Evolutionary conservation across 768 basidiomycete genomes (phyloP).

Genomic region (Leccinum pellstonianum): DNA sequence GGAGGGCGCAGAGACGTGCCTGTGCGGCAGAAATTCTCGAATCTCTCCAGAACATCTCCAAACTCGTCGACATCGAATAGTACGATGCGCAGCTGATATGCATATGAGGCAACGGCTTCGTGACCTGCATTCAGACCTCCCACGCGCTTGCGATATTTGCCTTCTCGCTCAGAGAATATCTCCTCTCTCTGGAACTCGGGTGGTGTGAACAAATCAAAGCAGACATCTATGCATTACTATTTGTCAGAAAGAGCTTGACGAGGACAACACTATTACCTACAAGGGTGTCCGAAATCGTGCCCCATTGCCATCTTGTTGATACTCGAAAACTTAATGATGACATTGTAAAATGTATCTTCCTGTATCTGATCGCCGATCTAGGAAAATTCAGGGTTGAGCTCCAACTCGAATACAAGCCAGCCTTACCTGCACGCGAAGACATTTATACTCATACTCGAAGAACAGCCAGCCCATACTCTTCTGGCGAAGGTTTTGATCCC

Average conservation of each 20-base stretch:
- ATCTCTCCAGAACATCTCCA: constrained; percentile 42
- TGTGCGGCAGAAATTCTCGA: constrained; percentile 51
- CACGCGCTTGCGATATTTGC: constrained; percentile 54
- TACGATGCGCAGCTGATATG: constrained; percentile 65
- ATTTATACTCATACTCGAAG: constrained; percentile 69
- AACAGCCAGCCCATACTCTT: constrained; percentile 51
- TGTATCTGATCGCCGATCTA: constrained; percentile 59
- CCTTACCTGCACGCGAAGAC: constrained; percentile 59
- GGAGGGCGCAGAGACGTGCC: constrained; percentile 43
- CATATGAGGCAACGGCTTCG: constrained; percentile 60
- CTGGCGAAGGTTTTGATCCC: constrained; percentile 50
- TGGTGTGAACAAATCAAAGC: constrained; percentile 66
- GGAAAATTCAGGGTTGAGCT: not conserved
- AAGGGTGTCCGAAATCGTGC: constrained; percentile 59
- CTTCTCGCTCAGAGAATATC: constrained; percentile 46
- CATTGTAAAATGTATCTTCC: constrained; percentile 49
- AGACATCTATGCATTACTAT: constrained; percentile 46
- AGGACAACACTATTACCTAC: constrained; percentile 37
- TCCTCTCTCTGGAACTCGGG: constrained; percentile 60
- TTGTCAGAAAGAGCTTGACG: constrained; percentile 12
- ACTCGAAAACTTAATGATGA: constrained; percentile 55
- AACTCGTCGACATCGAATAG: constrained; percentile 44
- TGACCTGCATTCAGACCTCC: constrained; percentile 61
- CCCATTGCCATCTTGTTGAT: constrained; percentile 63
- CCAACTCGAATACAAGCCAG: not conserved